Conservation (phyloP, 2,329 filamentous ascomycete genomes). For the Hypocrella siamensis region DNA sequence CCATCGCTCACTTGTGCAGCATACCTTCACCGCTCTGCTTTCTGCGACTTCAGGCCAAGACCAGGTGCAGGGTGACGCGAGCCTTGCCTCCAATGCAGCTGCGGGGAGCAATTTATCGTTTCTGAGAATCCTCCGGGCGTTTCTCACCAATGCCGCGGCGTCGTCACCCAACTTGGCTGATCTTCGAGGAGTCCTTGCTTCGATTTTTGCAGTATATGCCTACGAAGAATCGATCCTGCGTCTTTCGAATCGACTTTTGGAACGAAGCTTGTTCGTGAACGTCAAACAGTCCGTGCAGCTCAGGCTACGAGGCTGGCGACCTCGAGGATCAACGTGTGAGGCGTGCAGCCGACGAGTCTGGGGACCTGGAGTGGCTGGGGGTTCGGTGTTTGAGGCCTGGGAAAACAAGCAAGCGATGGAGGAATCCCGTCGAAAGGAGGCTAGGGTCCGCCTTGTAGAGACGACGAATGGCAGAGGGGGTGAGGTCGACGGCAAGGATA, state of each 20-base stretch:
- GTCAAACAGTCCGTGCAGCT: constrained; percentile 61
- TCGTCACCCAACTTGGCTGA: constrained; percentile 78
- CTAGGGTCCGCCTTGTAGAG: constrained; percentile 19
- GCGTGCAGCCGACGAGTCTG: constrained; percentile 69
- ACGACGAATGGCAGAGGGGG: constrained; percentile 21
- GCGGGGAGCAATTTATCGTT: constrained; percentile 56
- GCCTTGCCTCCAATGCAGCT: constrained; percentile 19
- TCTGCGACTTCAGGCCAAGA: constrained; percentile 49
- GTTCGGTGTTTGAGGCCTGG: constrained; percentile 69
- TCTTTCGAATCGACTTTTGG: constrained; percentile 73
- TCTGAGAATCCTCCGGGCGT: constrained; percentile 74
- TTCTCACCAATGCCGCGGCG: constrained; percentile 66
- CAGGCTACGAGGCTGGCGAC: constrained; percentile 77
- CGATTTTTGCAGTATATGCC: constrained; percentile 88
- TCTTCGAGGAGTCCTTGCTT: constrained; percentile 66
- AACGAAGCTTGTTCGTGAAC: constrained; percentile 75
- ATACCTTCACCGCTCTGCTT: constrained; percentile 77
- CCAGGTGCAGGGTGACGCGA: constrained; percentile 15
- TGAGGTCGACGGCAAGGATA: constrained; percentile 19
- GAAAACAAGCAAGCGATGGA: constrained; percentile 42
- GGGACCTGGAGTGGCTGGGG: constrained; percentile 66
- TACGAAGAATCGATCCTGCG: constrained; percentile 84
- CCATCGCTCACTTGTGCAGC: constrained; percentile 69
- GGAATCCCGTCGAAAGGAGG: constrained; percentile 26
- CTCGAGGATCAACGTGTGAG: constrained; percentile 75